Base-by-base conservation (phyloP, 345 rosid species). In the Lumnitzera littorea region DNA sequence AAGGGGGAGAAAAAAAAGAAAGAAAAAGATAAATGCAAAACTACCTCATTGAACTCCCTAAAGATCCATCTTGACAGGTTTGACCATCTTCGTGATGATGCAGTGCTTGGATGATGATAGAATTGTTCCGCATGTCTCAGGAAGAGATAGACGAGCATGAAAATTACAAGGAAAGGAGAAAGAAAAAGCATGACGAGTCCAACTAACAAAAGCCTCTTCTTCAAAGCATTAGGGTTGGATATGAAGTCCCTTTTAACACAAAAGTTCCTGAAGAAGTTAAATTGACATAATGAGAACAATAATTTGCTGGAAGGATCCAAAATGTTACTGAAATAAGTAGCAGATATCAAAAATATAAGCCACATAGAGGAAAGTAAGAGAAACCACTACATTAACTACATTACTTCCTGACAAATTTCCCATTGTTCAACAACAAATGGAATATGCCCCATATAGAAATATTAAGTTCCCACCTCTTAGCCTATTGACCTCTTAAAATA, bases 31-130 rank as follows among this genome's bases (percentile, higher is more conserved):
- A 60, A 27, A 27, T 0, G 5, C 5, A 27, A 27, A 27, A 46
- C 25, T 81, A 91, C 99, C 98, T 95, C 98, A 65, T 91, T 91
- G 69, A 84, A 95, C 77, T 95, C 99, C 78, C 99, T 83, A 72
- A 83, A 87, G 55, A 88, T 85, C 99, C 99, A 95, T 60, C 73
- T 88, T 52, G 99, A 87, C 79, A 91, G 78, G 80, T 95, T 95
- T 62, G 98, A 95, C 99, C 99, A 91, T 79, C 96, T 84, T 67
- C 85, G 83, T 67, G 98, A 91, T 23, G 94, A 91, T 68, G 99
- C 99, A 11, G 98, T 87, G 75, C 89, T 87, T 43, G 99, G 98
- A 80, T 91, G 96, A 76, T 95, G 84, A 73, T 88, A 95, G 61
- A 95, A 88, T 68, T 95, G 98, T 69, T 91, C 99, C 62, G 98